A percentile compares a stretch with the other conserved stretches of the same genome.
These are phyloP conservation scores for Colletotrichum falcatum DNA, from an alignment of 2,329 filamentous ascomycete genomes.

Conservation along the genomic window DNA sequence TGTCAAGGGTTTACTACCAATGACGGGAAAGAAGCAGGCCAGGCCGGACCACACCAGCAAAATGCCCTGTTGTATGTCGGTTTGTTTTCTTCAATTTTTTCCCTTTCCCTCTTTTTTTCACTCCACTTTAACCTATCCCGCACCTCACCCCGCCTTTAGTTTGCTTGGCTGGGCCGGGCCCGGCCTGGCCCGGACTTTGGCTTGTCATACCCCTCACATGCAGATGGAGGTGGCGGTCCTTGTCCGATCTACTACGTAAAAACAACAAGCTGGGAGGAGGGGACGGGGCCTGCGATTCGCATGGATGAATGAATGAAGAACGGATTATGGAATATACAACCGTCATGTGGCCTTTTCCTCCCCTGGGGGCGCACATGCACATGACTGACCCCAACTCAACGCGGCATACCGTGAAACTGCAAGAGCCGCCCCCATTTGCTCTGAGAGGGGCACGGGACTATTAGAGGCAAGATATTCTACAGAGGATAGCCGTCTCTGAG, in stretches of 20 bases:
- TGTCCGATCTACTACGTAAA: slow-evolving; percentile 11
- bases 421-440: slow-evolving; percentile 2
- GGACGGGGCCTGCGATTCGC: slow-evolving; percentile 6
- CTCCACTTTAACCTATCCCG: neutral
- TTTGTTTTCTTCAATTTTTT: neutral
- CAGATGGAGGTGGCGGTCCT: slow-evolving; percentile 2
- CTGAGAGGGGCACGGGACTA: neutral
- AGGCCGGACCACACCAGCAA: slow-evolving; percentile 2
- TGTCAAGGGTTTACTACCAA: slow-evolving; percentile 2
- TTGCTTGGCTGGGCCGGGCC: slow-evolving; percentile 1
- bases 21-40: slow-evolving; percentile 1
- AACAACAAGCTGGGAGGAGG: slow-evolving; percentile 14
- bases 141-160: slow-evolving; percentile 2
- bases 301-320: slow-evolving; percentile 27
- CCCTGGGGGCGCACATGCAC: slow-evolving; percentile 22
- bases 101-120: neutral
- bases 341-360: slow-evolving; percentile 32
- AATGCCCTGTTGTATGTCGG: slow-evolving; percentile 3
- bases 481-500: neutral
- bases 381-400: neutral
- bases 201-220: neutral
- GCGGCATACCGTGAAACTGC: slow-evolving; percentile 3
- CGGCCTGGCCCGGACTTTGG: neutral
- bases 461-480: neutral
- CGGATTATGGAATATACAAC: slow-evolving; percentile 23